These are phyloP conservation scores for Tetrahymena elliotti DNA, from an alignment of 73 alveolate genomes.

Conservation along the genomic window DNA sequence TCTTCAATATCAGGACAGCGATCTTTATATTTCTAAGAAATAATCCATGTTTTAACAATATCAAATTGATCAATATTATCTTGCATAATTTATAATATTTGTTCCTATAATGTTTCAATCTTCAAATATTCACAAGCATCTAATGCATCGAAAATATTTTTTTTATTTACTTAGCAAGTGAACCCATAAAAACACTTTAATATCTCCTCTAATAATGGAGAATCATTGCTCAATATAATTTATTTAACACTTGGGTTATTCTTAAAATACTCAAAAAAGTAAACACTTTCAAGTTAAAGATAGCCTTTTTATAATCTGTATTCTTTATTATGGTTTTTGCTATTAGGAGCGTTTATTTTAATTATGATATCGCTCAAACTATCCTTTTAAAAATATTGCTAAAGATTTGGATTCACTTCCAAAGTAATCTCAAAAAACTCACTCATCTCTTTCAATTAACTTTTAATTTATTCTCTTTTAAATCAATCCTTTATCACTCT, in stretches of 20 bases:
- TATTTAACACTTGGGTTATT: not conserved
- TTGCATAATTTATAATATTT: not conserved
- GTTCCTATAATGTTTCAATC: not conserved
- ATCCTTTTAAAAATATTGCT: not conserved
- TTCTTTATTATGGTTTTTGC: not conserved
- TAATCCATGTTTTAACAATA: not conserved
- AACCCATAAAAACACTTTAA: not conserved
- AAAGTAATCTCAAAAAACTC: not conserved
- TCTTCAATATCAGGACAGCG: not conserved
- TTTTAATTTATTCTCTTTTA: too few relatives aligned
- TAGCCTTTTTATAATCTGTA: not conserved
- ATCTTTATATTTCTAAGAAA: not conserved
- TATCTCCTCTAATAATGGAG: not conserved
- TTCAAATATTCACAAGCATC: not conserved
- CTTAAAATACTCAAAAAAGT: not conserved
- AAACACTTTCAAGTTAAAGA: not conserved
- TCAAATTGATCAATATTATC: not conserved
- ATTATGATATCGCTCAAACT: not conserved
- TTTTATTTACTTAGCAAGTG: not conserved
- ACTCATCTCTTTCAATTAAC: not conserved
- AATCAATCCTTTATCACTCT: not conserved
- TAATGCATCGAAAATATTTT: not conserved
- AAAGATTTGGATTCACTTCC: not conserved
- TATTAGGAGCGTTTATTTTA: not conserved
- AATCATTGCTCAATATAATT: not conserved